Percentiles rank a stretch among this genome's conserved stretches.
phyloP scores from a whole-genome alignment of 2,329 filamentous ascomycete genomes.

The Chaetomium sp. region DNA sequence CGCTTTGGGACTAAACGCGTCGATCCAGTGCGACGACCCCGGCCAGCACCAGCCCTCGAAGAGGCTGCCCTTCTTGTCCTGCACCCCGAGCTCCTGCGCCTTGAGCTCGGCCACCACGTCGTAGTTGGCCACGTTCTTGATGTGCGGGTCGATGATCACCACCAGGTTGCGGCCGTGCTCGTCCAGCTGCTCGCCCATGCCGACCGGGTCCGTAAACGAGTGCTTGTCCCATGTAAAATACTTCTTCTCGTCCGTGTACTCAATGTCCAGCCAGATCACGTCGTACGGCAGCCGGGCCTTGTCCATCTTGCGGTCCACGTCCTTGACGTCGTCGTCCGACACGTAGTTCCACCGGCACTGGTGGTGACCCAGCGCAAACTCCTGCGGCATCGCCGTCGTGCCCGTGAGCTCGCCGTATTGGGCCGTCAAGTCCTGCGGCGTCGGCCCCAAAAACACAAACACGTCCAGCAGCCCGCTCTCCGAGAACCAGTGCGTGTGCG shows the following conservation, averaged over 20 bases:
- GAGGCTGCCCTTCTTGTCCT: conserved; percentile 81
- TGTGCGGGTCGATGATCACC: conserved; percentile 92
- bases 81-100: conserved; percentile 73
- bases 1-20: conserved; percentile 90
- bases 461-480: conserved; percentile 85
- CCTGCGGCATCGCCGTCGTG: conserved; percentile 82
- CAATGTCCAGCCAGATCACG: conserved; percentile 97
- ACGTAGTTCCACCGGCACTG: conserved; percentile 99
- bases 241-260: conserved; percentile 94
- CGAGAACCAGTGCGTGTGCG: conserved; percentile 94
- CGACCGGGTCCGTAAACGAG: conserved; percentile 77
- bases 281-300: conserved; percentile 94
- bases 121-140: conserved; percentile 85
- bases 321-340: conserved; percentile 91
- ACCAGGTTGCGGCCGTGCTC: conserved; percentile 84
- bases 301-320: conserved; percentile 94
- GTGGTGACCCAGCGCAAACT: conserved; percentile 89
- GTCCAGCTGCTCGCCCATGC: conserved; percentile 84
- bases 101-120: conserved; percentile 72
- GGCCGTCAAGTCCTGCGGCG: conserved; percentile 72
- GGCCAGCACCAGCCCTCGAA: conserved; percentile 99
- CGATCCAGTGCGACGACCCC: conserved; percentile 92
- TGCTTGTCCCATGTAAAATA: conserved; percentile 97
- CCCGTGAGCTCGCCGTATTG: conserved; percentile 87
- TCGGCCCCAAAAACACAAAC: conserved; percentile 90